These are phyloP conservation scores for Phytophthora sp. DNA, from an alignment of 352 stramenopile genomes.

Conservation along the genomic window DNA sequence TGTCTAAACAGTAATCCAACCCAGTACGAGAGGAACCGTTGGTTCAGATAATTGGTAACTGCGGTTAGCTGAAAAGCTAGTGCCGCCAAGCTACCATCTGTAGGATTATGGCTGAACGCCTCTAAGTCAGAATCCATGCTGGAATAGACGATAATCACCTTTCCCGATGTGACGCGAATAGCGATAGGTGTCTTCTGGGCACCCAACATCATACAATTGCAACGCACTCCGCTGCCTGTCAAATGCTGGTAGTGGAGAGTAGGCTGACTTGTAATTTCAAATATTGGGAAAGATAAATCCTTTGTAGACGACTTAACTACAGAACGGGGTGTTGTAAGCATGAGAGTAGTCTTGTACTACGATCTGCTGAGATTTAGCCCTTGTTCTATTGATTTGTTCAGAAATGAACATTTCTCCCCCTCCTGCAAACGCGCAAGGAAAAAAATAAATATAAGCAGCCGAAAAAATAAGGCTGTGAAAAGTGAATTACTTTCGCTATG, in stretches of 20 bases:
- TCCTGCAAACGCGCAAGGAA: too few relatives aligned
- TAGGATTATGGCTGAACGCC: constrained; percentile 93
- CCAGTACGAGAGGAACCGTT: constrained; percentile 93
- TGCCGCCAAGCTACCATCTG: constrained; percentile 92
- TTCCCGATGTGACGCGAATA: constrained; percentile 76
- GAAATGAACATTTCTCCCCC: too few relatives aligned
- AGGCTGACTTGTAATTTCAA: too few relatives aligned
- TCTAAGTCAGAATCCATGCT: constrained; percentile 84
- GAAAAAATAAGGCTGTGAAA: too few relatives aligned
- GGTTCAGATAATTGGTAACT: constrained; percentile 91
- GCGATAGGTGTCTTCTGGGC: constrained; percentile 37
- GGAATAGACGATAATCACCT: constrained; percentile 83
- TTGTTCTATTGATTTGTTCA: constrained; percentile 36
- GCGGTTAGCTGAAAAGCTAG: constrained; percentile 90
- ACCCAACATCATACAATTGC: constrained; percentile 48
- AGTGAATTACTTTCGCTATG: too few relatives aligned
- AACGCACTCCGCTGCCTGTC: too few relatives aligned
- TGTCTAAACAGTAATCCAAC: constrained; percentile 89
- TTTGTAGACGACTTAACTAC: constrained; percentile 91
- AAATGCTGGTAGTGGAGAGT: too few relatives aligned
- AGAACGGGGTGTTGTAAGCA: constrained; percentile 77
- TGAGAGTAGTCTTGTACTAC: constrained; percentile 86
- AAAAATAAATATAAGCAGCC: too few relatives aligned
- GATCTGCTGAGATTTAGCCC: constrained; percentile 27
- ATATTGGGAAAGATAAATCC: too few relatives aligned